Evolutionary conservation across 768 basidiomycete genomes (phyloP), one percentile per base, ranked within the genome.

Genomic region (Boletellus ananiceps): DNA sequence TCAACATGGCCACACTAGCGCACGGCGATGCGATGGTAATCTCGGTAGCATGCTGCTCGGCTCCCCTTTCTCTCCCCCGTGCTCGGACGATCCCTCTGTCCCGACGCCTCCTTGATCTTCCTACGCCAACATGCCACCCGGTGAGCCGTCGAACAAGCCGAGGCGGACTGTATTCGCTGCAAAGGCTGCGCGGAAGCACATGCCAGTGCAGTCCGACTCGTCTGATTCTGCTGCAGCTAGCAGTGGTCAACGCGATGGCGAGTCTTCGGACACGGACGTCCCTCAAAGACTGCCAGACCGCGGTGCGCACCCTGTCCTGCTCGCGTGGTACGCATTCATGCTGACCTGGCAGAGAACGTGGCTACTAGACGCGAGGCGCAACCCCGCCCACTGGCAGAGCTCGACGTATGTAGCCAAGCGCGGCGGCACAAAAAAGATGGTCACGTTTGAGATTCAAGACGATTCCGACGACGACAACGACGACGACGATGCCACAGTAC

Each of bases 161-260:
- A 29, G 3, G 16, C 40, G 31, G 16, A 9, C n/a, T 11, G 40
- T 16, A 18, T 18, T 27, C n/a, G 29, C 18, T 14, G 4, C 34
- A 8, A 64, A 51, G 46, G 56, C 53, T 13, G 61, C 59, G 13
- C 57, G 62, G 36, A 62, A 54, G 39, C 11, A 47, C 12, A 29
- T 15, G 23, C 11, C 32, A 18, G 33, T 4, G 13, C 15, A 15
- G 27, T 50, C 59, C 7, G 50, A 47, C 15, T 46, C 50, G 25
- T 50, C 62, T 12, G 56, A 51, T 23, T 13, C 48, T 4, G n/a
- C 43, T 25, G 4, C 36, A 13, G 1, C 41, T 11, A 4, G 15
- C 16, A 33, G 25, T 25, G 48, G 45, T 43, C 58, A 40, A 34
- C 19, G 45, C 23, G 47, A 55, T 4, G 51, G 56, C 15, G 29